Evolutionary conservation across 2,329 filamentous ascomycete genomes (phyloP).

Genomic region (Colletotrichum neosansevieriae): DNA sequence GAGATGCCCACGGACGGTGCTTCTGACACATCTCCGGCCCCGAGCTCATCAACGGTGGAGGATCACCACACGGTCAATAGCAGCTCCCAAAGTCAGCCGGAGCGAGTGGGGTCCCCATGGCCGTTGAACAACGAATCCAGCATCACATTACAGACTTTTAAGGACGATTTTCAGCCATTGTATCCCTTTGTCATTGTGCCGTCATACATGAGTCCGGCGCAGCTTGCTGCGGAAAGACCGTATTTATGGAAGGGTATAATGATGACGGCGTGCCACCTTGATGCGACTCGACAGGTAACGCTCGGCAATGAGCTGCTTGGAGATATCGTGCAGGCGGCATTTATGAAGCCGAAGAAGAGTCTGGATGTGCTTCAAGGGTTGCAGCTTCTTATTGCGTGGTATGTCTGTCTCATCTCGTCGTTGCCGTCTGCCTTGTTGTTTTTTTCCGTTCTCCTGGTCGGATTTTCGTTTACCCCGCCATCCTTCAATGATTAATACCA

Average conservation of each 20-base stretch:
- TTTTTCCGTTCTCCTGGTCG: no score
- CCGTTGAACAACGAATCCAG: constrained; percentile 57
- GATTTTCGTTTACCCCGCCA: no score
- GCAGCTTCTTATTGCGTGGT: constrained; percentile 61
- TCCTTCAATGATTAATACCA: no score
- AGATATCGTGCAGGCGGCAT: constrained; percentile 55
- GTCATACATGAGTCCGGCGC: constrained; percentile 48
- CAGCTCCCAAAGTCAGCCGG: constrained; percentile 1
- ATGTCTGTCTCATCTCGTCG: constrained; percentile 34
- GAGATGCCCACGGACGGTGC: constrained; percentile 1
- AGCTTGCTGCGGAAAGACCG: constrained; percentile 54
- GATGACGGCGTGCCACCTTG: constrained; percentile 56
- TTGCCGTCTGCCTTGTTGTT: no score
- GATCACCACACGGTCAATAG: constrained; percentile 39
- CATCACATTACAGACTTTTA: constrained; percentile 53
- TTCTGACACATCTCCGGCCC: constrained; percentile 27
- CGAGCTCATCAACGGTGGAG: constrained; percentile 42
- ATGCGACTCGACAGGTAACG: constrained; percentile 57
- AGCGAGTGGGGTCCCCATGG: constrained; percentile 51
- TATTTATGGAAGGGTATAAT: constrained; percentile 64
- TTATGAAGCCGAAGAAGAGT: constrained; percentile 56
- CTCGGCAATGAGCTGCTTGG: constrained; percentile 59
- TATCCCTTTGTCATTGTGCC: constrained; percentile 62
- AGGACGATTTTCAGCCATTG: constrained; percentile 49
- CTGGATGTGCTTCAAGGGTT: constrained; percentile 62